Evolutionary conservation across 192 early-diverging fungal species (phyloP).

Genomic region (Linnemannia schmuckeri): DNA sequence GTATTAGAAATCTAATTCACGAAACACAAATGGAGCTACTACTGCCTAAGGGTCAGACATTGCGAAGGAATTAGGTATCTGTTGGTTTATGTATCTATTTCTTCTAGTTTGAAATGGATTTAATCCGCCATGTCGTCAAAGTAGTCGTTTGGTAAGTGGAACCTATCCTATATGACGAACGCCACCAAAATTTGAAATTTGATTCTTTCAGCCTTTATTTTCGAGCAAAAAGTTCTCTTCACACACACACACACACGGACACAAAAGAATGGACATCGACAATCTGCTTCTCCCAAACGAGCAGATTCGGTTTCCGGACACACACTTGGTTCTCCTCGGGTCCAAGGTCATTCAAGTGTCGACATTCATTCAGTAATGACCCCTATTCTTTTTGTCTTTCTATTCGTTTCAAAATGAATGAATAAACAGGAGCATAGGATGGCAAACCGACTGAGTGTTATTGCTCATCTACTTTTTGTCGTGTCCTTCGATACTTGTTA

Average conservation of each 20-base stretch:
- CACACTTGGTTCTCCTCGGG: not conserved
- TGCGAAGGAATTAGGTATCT: too few species aligned
- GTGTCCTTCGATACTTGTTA: not conserved
- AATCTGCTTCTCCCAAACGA: not conserved
- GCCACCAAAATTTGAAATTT: too few species aligned
- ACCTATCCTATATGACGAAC: too few species aligned
- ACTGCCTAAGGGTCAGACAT: too few species aligned
- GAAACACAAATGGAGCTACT: too few species aligned
- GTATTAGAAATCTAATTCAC: too few species aligned
- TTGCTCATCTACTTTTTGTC: not conserved
- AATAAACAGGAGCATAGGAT: not conserved
- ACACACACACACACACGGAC: not conserved
- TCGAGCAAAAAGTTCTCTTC: not conserved
- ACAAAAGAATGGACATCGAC: not conserved
- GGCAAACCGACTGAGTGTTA: not conserved
- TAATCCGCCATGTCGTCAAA: too few species aligned
- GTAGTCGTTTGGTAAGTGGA: too few species aligned
- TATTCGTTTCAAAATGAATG: not conserved
- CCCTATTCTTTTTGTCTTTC: not conserved
- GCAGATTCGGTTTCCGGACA: not conserved
- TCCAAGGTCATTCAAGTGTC: conserved; percentile 3
- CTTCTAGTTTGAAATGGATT: too few species aligned
- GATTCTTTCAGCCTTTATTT: not conserved
- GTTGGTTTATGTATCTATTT: too few species aligned
- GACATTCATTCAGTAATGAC: not conserved